Percentiles rank a stretch among this genome's conserved stretches.
These are phyloP conservation scores for Aureobasidium sp. DNA, from an alignment of 2,329 filamentous ascomycete genomes.

Conservation along the genomic window DNA sequence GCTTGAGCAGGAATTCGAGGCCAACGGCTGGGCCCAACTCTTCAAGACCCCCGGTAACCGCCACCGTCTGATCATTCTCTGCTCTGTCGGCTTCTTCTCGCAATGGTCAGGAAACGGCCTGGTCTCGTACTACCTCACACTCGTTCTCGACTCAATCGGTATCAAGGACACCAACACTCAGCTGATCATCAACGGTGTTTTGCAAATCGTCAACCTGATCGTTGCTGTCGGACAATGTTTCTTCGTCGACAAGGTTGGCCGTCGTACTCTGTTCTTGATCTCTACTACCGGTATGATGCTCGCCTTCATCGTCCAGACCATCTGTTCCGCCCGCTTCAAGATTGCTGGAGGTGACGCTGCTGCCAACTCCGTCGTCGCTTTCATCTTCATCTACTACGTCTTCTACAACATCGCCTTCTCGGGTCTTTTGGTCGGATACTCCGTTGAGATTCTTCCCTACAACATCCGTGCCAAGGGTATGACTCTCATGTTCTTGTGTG, in stretches of 20 bases:
- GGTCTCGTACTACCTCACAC: slow-evolving; percentile 29
- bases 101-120: slow-evolving; percentile 47
- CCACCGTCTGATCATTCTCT: slow-evolving; percentile 41
- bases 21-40: neutral
- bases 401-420: neutral
- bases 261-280: slow-evolving; percentile 26
- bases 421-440: slow-evolving; percentile 35
- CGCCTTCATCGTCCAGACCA: slow-evolving; percentile 34
- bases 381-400: slow-evolving; percentile 24
- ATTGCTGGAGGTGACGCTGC: slow-evolving; percentile 18
- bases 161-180: slow-evolving; percentile 23
- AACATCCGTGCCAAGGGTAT: slow-evolving; percentile 35
- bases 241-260: slow-evolving; percentile 27
- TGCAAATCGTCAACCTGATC: slow-evolving; percentile 55
- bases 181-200: slow-evolving; percentile 34
- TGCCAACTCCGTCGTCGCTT: slow-evolving; percentile 24
- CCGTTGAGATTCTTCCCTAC: slow-evolving; percentile 38
- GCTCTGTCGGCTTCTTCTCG: slow-evolving; percentile 43
- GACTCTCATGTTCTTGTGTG: neutral
- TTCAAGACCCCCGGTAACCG: slow-evolving; percentile 36
- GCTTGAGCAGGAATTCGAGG: slow-evolving; percentile 40
- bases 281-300: slow-evolving; percentile 32
- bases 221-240: slow-evolving; percentile 38
- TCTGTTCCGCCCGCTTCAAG: slow-evolving; percentile 18
- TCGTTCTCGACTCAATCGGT: slow-evolving; percentile 22